Percentiles rank a stretch among this genome's conserved stretches.
These are phyloP conservation scores for Lachancea quebecensis DNA, from an alignment of 805 yeast genomes.

Conservation along the genomic window DNA sequence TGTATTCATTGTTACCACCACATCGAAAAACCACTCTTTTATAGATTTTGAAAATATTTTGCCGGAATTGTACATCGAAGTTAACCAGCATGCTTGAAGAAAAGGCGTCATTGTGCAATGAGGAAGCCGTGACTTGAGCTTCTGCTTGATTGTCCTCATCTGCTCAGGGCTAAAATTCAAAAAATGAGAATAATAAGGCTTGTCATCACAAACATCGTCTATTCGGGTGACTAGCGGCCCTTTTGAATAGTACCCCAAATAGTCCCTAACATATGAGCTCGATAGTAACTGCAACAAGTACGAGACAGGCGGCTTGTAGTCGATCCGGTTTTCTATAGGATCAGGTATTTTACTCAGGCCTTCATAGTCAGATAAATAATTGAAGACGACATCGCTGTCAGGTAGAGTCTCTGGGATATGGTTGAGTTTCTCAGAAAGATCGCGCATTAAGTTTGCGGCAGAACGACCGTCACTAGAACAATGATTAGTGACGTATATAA, in stretches of 20 bases:
- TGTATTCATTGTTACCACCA: conserved; percentile 14
- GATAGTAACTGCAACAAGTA: conserved; percentile 13
- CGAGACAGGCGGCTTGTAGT: conserved; percentile 14
- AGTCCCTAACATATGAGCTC: conserved; percentile 9
- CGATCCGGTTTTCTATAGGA: conserved; percentile 21
- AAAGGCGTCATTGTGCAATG: conserved; percentile 21
- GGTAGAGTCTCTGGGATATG: neutral
- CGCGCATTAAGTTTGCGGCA: conserved; percentile 19
- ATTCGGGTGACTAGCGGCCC: conserved; percentile 7
- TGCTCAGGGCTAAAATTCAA: conserved; percentile 11
- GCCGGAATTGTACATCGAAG: conserved; percentile 16
- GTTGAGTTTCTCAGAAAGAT: conserved; percentile 10
- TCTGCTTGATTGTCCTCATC: conserved; percentile 9
- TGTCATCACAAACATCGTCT: conserved; percentile 3
- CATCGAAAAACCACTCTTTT: conserved; percentile 19
- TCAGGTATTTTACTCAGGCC: conserved; percentile 14
- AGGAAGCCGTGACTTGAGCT: conserved; percentile 10
- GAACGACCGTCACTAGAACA: conserved; percentile 22
- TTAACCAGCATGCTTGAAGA: conserved; percentile 19
- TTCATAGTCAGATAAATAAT: conserved; percentile 14
- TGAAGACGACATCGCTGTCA: conserved; percentile 5
- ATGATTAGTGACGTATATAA: conserved; percentile 23
- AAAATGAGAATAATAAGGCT: conserved; percentile 10
- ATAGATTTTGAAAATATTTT: conserved; percentile 11
- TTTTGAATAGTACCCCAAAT: conserved; percentile 12